phyloP scores from a whole-genome alignment of 208 protist species.

The Trypanosoma boissoni region DNA sequence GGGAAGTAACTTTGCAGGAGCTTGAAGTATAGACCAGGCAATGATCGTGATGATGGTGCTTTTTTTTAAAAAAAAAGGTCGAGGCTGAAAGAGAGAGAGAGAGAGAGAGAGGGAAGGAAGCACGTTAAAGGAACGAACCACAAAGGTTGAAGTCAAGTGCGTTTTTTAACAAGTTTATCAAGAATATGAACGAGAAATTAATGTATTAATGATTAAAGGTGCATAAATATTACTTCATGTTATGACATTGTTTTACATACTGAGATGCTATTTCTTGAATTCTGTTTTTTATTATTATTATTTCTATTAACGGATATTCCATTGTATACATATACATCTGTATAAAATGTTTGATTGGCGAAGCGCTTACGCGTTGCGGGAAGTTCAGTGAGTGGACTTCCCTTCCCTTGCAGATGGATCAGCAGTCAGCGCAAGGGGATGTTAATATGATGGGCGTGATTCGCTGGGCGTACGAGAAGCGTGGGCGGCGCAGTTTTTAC shows the following conservation, averaged over 20 bases:
- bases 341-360: no score
- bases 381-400: no score
- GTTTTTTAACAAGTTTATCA: no score
- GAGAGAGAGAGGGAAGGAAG: background rate
- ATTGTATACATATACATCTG: no score
- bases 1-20: background rate
- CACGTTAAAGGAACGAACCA: background rate
- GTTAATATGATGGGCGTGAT: slow-evolving; percentile 65
- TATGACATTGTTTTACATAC: no score
- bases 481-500: slow-evolving; percentile 32
- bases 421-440: slow-evolving; percentile 1
- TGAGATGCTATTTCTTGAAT: no score
- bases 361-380: no score
- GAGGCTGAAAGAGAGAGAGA: slow-evolving; percentile 13
- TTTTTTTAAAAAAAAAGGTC: slow-evolving; percentile 1
- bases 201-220: background rate
- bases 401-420: slow-evolving; percentile 18
- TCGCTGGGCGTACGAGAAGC: slow-evolving; percentile 50
- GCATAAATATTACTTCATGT: background rate
- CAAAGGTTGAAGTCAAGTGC: background rate
- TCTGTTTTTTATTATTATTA: no score
- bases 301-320: no score
- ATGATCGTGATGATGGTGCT: no score
- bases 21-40: no score
- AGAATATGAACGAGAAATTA: background rate